These are phyloP conservation scores for Cordyceps militaris DNA, from an alignment of 2,329 filamentous ascomycete species.

Conservation along the genomic window DNA sequence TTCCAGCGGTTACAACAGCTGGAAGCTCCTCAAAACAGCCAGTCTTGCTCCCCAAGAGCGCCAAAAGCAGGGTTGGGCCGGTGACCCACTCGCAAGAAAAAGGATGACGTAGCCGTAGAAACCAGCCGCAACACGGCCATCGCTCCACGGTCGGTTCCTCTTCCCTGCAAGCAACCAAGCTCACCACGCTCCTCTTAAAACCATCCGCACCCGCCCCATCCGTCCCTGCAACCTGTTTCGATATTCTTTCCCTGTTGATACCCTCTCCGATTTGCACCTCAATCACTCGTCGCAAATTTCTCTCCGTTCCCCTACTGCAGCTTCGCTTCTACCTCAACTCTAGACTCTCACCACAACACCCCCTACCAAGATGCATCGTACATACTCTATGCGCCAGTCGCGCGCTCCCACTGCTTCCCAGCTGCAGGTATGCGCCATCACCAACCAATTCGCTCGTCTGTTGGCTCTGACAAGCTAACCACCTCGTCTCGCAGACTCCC, in stretches of 20 bases:
- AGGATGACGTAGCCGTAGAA: conserved; percentile 16
- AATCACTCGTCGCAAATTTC: neutral
- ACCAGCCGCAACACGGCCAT: neutral
- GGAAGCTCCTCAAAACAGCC: neutral
- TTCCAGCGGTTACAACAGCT: neutral
- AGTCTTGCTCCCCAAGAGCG: neutral
- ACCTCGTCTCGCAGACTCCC: conserved; percentile 59
- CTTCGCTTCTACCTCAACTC: neutral
- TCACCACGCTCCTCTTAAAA: conserved; percentile 9
- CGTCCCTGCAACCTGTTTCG: conserved; percentile 2
- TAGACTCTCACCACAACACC: neutral
- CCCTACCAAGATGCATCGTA: conserved; percentile 74
- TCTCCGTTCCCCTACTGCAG: neutral
- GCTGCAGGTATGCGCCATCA: conserved; percentile 43
- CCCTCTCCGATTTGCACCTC: conserved; percentile 3
- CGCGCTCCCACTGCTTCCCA: conserved; percentile 89
- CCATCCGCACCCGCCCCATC: conserved; percentile 10
- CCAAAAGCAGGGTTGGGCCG: conserved; percentile 9
- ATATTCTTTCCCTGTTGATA: conserved; percentile 10
- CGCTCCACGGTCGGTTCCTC: neutral
- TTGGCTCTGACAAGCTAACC: conserved; percentile 10
- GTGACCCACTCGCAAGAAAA: conserved; percentile 6
- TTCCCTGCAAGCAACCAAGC: conserved; percentile 11
- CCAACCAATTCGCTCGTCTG: neutral
- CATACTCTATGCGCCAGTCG: conserved; percentile 97